These are phyloP conservation scores for Sclerotiophoma versabilis DNA, from an alignment of 2,329 filamentous ascomycete genomes.

Conservation along the genomic window DNA sequence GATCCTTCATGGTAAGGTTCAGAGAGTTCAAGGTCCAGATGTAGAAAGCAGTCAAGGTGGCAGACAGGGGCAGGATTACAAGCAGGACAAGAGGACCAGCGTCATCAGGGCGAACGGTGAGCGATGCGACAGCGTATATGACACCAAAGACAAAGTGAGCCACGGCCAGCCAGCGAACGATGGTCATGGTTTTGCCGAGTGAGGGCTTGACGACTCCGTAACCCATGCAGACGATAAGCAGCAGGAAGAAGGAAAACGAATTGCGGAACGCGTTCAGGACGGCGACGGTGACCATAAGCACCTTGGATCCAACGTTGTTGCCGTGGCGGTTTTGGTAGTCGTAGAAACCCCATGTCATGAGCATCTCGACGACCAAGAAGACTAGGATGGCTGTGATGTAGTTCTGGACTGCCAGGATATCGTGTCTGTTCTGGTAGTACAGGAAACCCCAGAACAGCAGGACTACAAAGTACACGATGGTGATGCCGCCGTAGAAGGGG, in stretches of 20 bases:
- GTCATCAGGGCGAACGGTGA: constrained; percentile 86
- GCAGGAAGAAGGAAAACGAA: constrained; percentile 97
- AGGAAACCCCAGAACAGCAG: constrained; percentile 90
- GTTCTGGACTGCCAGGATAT: constrained; percentile 96
- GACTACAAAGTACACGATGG: constrained; percentile 90
- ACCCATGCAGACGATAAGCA: constrained; percentile 98
- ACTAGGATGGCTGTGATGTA: constrained; percentile 97
- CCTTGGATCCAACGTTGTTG: constrained; percentile 81
- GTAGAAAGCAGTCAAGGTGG: constrained; percentile 94
- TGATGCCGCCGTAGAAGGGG: constrained; percentile 94
- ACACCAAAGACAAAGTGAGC: constrained; percentile 95
- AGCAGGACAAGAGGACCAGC: constrained; percentile 90
- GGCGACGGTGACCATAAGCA: constrained; percentile 88
- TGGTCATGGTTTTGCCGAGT: constrained; percentile 91
- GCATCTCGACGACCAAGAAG: constrained; percentile 93
- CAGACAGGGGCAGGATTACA: constrained; percentile 90
- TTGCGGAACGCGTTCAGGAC: constrained; percentile 92
- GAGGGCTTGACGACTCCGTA: constrained; percentile 97
- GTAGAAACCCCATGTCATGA: constrained; percentile 99
- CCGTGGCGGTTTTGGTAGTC: constrained; percentile 94
- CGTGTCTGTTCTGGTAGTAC: constrained; percentile 91
- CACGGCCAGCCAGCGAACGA: constrained; percentile 87
- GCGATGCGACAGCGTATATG: constrained; percentile 87
- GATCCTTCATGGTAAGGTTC: constrained; percentile 92
- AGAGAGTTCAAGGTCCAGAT: constrained; percentile 98